Evolutionary conservation across 2,329 filamentous ascomycete genomes (phyloP).

Genomic region (Aphanocladium album): DNA sequence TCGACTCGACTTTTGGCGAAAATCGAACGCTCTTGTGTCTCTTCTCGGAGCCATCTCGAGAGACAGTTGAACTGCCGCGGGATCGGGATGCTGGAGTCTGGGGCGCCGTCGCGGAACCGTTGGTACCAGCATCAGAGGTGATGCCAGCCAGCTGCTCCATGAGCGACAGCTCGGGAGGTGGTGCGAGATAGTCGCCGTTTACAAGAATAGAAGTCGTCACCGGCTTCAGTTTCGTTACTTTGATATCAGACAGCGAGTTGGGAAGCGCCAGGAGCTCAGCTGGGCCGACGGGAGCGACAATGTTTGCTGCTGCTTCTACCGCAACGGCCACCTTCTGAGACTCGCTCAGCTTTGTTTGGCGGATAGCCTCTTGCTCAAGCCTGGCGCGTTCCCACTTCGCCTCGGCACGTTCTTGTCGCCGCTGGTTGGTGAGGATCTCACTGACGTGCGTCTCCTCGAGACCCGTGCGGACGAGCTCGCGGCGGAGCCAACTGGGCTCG

Average conservation of each 20-base stretch:
- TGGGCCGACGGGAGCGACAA: slow-evolving; percentile 37
- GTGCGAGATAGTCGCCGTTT: slow-evolving; percentile 1
- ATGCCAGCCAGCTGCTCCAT: slow-evolving; percentile 12
- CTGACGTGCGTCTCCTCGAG: slow-evolving; percentile 63
- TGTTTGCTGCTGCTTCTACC: slow-evolving; percentile 1
- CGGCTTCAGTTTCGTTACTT: slow-evolving; percentile 25
- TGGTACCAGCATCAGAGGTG: background rate
- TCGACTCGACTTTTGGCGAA: slow-evolving; percentile 61
- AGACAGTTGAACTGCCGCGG: slow-evolving; percentile 2
- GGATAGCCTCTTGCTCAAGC: slow-evolving; percentile 77
- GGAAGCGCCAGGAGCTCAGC: slow-evolving; percentile 46
- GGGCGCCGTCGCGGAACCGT: background rate
- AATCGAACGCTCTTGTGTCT: slow-evolving; percentile 64
- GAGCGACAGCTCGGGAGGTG: background rate
- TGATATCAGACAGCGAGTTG: slow-evolving; percentile 44
- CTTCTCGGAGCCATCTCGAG: slow-evolving; percentile 24
- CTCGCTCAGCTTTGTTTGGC: slow-evolving; percentile 55
- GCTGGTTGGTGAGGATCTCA: slow-evolving; percentile 71
- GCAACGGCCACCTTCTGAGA: slow-evolving; percentile 26
- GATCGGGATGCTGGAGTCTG: slow-evolving; percentile 6
- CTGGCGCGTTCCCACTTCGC: slow-evolving; percentile 91
- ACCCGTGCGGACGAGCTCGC: slow-evolving; percentile 69
- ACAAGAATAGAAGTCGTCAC: slow-evolving; percentile 5
- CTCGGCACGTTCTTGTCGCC: slow-evolving; percentile 74
- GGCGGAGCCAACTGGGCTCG: slow-evolving; percentile 87